Conservation (phyloP, 257 asterid genomes). For the Paraleonurus japonicus region DNA sequence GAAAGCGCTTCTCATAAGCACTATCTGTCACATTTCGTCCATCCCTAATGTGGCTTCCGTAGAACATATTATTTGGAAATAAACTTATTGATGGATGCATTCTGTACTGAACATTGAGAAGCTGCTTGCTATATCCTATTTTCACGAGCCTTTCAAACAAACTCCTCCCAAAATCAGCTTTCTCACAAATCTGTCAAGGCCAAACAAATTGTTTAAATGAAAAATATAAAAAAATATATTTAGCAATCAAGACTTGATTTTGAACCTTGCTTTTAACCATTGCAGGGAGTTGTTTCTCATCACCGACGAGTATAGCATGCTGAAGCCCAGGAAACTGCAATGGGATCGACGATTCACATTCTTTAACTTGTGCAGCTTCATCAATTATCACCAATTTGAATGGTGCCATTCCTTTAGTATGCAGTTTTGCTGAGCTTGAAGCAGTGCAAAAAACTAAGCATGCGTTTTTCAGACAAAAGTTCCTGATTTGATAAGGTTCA, state of each 20-base stretch:
- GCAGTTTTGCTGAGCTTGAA: conserved; percentile 47
- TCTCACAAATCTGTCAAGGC: conserved; percentile 42
- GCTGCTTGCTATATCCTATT: conserved; percentile 44
- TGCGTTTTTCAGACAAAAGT: conserved; percentile 40
- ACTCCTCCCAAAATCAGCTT: conserved; percentile 62
- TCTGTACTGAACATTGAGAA: conserved; percentile 62
- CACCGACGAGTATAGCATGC: conserved; percentile 71
- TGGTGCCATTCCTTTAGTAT: conserved; percentile 17
- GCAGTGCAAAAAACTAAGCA: conserved; percentile 59
- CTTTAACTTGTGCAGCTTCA: conserved; percentile 83
- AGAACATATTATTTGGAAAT: conserved; percentile 57
- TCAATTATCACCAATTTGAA: conserved; percentile 54
- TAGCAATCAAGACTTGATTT: not conserved
- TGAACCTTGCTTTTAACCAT: conserved; percentile 72
- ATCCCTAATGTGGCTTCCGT: conserved; percentile 39
- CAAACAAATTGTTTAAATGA: not conserved
- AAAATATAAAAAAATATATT: not conserved
- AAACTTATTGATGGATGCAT: conserved; percentile 73
- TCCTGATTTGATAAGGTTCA: conserved; percentile 14
- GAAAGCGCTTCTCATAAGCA: conserved; percentile 35
- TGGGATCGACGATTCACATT: conserved; percentile 67
- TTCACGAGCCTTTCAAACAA: conserved; percentile 57
- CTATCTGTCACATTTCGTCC: conserved; percentile 44
- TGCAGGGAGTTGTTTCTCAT: conserved; percentile 72
- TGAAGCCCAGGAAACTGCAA: conserved; percentile 58